Conservation (phyloP, 2,329 filamentous ascomycete species). For the Thelonectria rubi region DNA sequence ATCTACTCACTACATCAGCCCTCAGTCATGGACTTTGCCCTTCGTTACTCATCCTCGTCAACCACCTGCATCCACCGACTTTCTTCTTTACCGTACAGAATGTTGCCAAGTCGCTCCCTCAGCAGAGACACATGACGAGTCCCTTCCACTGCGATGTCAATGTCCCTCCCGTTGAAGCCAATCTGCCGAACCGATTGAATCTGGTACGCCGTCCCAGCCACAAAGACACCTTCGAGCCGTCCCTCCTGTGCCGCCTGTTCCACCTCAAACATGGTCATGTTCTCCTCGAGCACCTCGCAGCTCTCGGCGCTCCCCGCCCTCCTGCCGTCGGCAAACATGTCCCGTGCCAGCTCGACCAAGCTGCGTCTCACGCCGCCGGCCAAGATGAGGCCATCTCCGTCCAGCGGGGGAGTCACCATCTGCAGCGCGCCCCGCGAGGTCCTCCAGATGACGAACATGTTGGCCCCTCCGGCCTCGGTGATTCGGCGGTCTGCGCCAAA, state of each 20-base stretch:
- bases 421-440: neutral
- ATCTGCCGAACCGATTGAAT: neutral
- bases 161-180: neutral
- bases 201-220: neutral
- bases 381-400: neutral
- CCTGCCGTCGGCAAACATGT: neutral
- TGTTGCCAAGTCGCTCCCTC: neutral
- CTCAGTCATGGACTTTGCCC: no score
- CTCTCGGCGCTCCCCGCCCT: neutral
- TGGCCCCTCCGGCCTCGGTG: constrained; percentile 19
- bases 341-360: neutral
- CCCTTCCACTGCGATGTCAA: neutral
- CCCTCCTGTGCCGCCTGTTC: neutral
- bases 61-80: neutral
- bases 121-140: neutral
- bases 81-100: neutral
- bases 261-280: neutral
- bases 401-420: neutral
- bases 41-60: neutral
- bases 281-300: neutral
- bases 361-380: neutral
- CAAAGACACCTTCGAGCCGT: neutral
- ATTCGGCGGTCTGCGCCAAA: constrained; percentile 14
- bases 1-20: no score
- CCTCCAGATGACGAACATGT: constrained; percentile 20